A percentile compares a stretch with the other conserved stretches of the same genome.
These are phyloP conservation scores for Candida sphagnicola DNA, from an alignment of 805 yeast species.

Conservation along the genomic window DNA sequence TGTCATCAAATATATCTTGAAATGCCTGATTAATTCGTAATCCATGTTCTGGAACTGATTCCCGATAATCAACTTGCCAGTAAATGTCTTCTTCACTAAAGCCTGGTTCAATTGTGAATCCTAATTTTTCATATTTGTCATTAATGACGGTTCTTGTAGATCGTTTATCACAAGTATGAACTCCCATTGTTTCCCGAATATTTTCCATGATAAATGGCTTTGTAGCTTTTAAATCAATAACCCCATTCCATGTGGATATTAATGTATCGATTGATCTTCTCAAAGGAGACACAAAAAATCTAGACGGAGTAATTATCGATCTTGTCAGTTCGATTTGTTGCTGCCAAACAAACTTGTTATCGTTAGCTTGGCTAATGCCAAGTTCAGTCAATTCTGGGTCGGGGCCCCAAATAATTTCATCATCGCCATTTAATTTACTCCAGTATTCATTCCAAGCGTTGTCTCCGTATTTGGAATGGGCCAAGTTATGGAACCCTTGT, in stretches of 20 bases:
- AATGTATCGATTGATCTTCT: constrained; percentile 49
- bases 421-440: constrained; percentile 43
- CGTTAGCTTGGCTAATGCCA: constrained; percentile 44
- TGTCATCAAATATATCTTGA: constrained; percentile 30
- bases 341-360: constrained; percentile 39
- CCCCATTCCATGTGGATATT: constrained; percentile 42
- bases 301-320: constrained; percentile 33
- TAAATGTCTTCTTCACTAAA: constrained; percentile 44
- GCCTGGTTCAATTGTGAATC: constrained; percentile 40
- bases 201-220: constrained; percentile 42
- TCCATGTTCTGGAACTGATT: constrained; percentile 38
- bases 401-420: constrained; percentile 46
- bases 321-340: constrained; percentile 9
- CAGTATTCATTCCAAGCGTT: constrained; percentile 44
- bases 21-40: constrained; percentile 30
- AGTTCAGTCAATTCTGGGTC: constrained; percentile 48
- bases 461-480: constrained; percentile 43
- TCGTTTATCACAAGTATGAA: constrained; percentile 49
- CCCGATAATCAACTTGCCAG: constrained; percentile 37
- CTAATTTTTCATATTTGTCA: constrained; percentile 33
- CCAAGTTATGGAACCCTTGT: constrained; percentile 50
- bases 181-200: constrained; percentile 47
- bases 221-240: constrained; percentile 15
- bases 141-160: constrained; percentile 32
- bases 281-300: constrained; percentile 48